Evolutionary conservation across 805 yeast genomes (phyloP), one percentile per base, ranked within the genome.

Genomic region (Metschnikowia shivogae): DNA sequence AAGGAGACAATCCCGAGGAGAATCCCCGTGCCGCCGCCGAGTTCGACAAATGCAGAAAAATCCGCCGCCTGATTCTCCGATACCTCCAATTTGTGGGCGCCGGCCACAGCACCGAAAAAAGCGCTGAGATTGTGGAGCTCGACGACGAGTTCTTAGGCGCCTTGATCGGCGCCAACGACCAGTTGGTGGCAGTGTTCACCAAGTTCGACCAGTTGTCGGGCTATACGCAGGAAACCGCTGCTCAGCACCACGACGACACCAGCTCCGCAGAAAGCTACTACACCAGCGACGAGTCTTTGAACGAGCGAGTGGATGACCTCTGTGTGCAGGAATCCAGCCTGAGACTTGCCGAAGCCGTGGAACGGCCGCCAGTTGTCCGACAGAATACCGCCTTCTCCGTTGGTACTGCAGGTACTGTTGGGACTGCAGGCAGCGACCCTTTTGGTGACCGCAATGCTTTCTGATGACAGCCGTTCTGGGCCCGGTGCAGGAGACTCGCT

Each of bases 111-210:
- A 40, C 47, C 10, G 53, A 49, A 26, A 70, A 71, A 50, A 46
- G 56, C 6, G 42, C 48, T 2, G 69, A 59, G 35, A 58, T 58
- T 10, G 42, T 56, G 13, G 63, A 61, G 1, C 56, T 70, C 59
- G 82, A 81, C 47, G 97, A 90, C 51, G 96, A 88, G 57, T 85
- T 81, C 49, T 66, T 93, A 50, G 98, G 97, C n/a, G 77, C 88
- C 36, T 73, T 93, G 50, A 80, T 93, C 46, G 84, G 80, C 55
- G 95, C 97, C 36, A 93, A 93, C 61, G 99, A 93, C 56, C 90
- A 88, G 61, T 74, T 93, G 49, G 95, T 93, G 6, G 69, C 70
- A 4, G 84, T 89, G 0, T 74, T 93, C 56, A 79, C 81, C 54
- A 65, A 71, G 43, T 90, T 80, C 61, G 96, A 90, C 47, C 74